Evolutionary conservation across 2,329 filamentous ascomycete species (phyloP), one percentile per base, ranked within the genome.

Genomic region (Ceratocystiopsis minuta): DNA sequence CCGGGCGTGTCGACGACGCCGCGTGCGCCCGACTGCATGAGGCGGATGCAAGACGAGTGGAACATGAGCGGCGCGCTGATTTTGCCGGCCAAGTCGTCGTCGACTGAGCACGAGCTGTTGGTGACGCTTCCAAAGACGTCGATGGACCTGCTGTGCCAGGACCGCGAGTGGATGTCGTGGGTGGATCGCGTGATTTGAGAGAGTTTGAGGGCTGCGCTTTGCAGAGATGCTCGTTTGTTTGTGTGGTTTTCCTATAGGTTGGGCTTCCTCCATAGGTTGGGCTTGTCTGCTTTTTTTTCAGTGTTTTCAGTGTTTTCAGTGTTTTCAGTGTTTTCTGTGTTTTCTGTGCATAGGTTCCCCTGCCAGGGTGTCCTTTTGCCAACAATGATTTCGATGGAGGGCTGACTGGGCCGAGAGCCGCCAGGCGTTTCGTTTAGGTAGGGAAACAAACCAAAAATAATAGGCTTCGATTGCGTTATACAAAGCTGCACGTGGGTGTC

Each of bases 11-110:
- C 15, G 3, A 4, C 13, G 10, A 17, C 16, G 6, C n/a, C 41
- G 18, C 18, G 40, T 16, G 46, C 39, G 39, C 49, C 58, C 0
- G 56, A 56, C n/a, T 48, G 51, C 3, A 50, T 61, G 4, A 54
- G 57, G 7, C 52, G 55, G 16, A 49, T 53, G 31, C 54, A 56
- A 47, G 50, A 48, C 6, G 45, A 39, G 17, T 55, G 53, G 51
- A 54, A 54, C 34, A 50, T 56, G 47, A 54, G 53, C 14, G 54
- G 54, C 1, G 53, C 52, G 0, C 41, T 60, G 34, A 53, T 60
- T 37, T 42, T 60, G 44, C 58, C 57, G 24, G 54, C 55, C 6
- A 47, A 46, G 34, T 39, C 42, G 15, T 45, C 46, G 4, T 49
- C 52, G 2, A 39, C 38, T 7, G 43, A 45, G 3, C 54, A 55